phyloP scores from a whole-genome alignment of 306 rosid species.

The Spatholobus suberectus region DNA sequence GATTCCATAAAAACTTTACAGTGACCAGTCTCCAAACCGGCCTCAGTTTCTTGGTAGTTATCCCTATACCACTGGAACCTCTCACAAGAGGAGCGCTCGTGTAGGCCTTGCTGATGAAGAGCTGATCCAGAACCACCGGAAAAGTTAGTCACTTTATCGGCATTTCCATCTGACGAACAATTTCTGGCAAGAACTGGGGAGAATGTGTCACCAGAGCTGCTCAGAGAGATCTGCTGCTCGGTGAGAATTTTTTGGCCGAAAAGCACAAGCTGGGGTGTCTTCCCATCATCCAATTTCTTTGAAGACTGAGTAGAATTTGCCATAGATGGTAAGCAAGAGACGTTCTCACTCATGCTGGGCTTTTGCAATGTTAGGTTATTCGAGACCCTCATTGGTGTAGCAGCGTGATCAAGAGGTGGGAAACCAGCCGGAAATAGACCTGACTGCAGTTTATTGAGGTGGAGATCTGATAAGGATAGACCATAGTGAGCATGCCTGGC shows the following conservation, averaged over 20 bases:
- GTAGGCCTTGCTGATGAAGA: conserved; percentile 54
- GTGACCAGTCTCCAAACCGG: conserved; percentile 65
- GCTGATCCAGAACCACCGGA: conserved; percentile 67
- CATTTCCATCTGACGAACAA: conserved; percentile 77
- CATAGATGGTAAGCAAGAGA: conserved; percentile 73
- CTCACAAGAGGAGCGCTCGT: conserved; percentile 61
- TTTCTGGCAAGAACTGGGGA: conserved; percentile 69
- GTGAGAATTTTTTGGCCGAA: conserved; percentile 83
- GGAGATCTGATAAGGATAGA: conserved; percentile 73
- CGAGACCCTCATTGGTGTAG: conserved; percentile 54
- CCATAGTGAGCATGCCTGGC: conserved; percentile 98
- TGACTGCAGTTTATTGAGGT: conserved; percentile 73
- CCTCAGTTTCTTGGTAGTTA: conserved; percentile 56
- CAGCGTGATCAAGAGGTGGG: conserved; percentile 54
- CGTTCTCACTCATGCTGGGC: conserved; percentile 62
- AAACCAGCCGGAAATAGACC: conserved; percentile 64
- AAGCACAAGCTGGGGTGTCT: conserved; percentile 75
- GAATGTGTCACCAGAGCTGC: conserved; percentile 71
- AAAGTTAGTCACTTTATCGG: conserved; percentile 51
- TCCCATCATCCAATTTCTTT: conserved; percentile 56
- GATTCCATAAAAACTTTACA: conserved; percentile 83
- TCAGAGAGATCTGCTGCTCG: conserved; percentile 72
- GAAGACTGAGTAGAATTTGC: conserved; percentile 58
- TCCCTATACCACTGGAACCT: conserved; percentile 63
- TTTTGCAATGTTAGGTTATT: conserved; percentile 52